Percentiles rank a stretch among this genome's conserved stretches.
Evolutionary conservation across 441 rosid genomes (phyloP).

Genomic region (Corymbia citriodora): DNA sequence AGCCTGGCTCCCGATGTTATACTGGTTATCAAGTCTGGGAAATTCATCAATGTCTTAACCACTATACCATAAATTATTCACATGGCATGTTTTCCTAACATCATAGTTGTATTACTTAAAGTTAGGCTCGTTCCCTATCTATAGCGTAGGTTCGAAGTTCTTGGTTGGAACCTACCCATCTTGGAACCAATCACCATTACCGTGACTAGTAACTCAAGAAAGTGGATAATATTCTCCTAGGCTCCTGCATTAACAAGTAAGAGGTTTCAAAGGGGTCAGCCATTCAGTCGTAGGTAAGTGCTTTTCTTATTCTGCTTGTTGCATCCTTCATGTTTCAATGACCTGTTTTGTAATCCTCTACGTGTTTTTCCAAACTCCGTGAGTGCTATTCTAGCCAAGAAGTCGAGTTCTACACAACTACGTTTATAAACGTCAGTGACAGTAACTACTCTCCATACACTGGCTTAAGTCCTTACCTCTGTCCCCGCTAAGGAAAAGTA

Average conservation of each 20-base stretch:
- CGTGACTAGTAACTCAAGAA: not conserved
- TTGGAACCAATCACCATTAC: not conserved
- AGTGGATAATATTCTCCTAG: not conserved
- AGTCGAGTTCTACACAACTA: not conserved
- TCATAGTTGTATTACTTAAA: not conserved
- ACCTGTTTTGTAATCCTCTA: not conserved
- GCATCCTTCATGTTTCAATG: not conserved
- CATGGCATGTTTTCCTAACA: not conserved
- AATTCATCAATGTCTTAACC: not conserved
- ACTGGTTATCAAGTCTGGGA: not conserved
- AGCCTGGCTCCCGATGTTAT: not conserved
- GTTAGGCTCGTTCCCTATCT: not conserved
- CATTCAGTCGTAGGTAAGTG: not conserved
- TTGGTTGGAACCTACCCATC: not conserved
- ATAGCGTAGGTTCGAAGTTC: not conserved
- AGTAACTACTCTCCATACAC: not conserved
- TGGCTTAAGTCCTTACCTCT: not conserved
- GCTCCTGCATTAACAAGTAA: not conserved
- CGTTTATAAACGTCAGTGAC: not conserved
- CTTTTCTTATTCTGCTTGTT: not conserved
- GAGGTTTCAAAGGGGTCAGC: not conserved
- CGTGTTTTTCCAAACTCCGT: not conserved
- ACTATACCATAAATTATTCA: not conserved
- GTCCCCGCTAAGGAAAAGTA: not conserved
- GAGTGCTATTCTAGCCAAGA: not conserved